Evolutionary conservation across 768 basidiomycete genomes (phyloP), one percentile per base, ranked within the genome.

Genomic region (Leucosporidium yakuticum): DNA sequence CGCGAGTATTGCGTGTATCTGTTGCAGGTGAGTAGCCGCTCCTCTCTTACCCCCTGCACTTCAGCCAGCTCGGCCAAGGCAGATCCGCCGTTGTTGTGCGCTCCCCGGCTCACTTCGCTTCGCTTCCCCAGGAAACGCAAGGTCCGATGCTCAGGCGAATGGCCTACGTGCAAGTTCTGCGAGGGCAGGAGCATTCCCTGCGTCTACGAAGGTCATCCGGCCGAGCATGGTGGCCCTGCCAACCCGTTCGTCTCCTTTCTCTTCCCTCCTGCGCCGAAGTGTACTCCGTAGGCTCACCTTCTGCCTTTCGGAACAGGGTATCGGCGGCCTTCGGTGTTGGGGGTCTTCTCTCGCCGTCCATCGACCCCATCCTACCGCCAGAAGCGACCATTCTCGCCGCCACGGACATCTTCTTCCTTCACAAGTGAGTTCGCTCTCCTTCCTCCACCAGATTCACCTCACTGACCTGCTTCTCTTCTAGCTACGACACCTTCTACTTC

Each of bases 401-500:
- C 4, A 36, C 68, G 29, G 67, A 64, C 4, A 21, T 56, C 5
- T 71, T 71, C 61, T 31, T 71, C 31, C 63, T 48, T 17, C 67
- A 71, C 58, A 62, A 71, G 70, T 71, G 31, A 48, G 70, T 48
- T 15, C 6, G 14, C 44, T 39, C n/a, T 19, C 4, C 23, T 0
- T 23, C 53, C 7, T 44, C 39, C 17, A 2, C 8, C 11, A 15
- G 39, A 15, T 15, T 39, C n/a, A 15, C 19, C 29, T 27, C 14
- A 27, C 32, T 56, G 32, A 56, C 32, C 6, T 8, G 7, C n/a
- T 1, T 20, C 17, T 6, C 25, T 9, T 12, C 4, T 27, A 68
- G 67, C 58, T 65, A 68, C 70, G 67, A 71, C 62, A 71, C 64
- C 14, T 71, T 71, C 58, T 64, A 64, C 25, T 71, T 68, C 58